Conservation (phyloP, 2,329 filamentous ascomycete species). For the Fusarium sp. region DNA sequence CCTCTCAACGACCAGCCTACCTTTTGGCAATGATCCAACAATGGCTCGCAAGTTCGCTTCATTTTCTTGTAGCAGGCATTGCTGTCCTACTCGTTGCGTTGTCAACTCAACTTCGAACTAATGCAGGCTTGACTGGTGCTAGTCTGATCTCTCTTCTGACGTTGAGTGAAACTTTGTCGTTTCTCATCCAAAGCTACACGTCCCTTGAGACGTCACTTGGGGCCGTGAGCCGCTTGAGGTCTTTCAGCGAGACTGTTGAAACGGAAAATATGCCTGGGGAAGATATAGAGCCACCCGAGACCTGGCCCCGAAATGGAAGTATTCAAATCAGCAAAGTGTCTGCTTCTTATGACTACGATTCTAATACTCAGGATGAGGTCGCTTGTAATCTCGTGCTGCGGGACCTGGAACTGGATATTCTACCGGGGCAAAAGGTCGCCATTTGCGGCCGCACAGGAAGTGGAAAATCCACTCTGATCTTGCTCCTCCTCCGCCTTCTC, state of each 20-base stretch:
- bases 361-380: neutral
- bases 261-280: slow-evolving; percentile 44
- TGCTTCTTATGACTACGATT: slow-evolving; percentile 51
- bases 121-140: slow-evolving; percentile 57
- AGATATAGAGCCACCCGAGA: slow-evolving; percentile 32
- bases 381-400: slow-evolving; percentile 44
- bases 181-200: slow-evolving; percentile 43
- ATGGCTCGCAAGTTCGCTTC: slow-evolving; percentile 67
- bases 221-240: slow-evolving; percentile 41
- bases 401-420: slow-evolving; percentile 49
- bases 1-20: slow-evolving; percentile 69
- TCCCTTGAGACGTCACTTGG: slow-evolving; percentile 44
- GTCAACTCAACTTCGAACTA: slow-evolving; percentile 58
- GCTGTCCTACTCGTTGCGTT: slow-evolving; percentile 62
- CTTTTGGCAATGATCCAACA: slow-evolving; percentile 69
- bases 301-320: slow-evolving; percentile 52
- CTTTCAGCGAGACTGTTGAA: slow-evolving; percentile 45
- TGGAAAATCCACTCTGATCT: slow-evolving; percentile 60
- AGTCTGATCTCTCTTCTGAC: slow-evolving; percentile 56
- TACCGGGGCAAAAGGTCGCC: slow-evolving; percentile 53
- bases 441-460: slow-evolving; percentile 57
- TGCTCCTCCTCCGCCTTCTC: slow-evolving; percentile 58
- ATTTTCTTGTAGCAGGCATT: slow-evolving; percentile 63
- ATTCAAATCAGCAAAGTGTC: slow-evolving; percentile 52
- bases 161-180: slow-evolving; percentile 46